Evolutionary conservation across 164 flowering plant species (phyloP).

Genomic region (Nymphaea colorata): DNA sequence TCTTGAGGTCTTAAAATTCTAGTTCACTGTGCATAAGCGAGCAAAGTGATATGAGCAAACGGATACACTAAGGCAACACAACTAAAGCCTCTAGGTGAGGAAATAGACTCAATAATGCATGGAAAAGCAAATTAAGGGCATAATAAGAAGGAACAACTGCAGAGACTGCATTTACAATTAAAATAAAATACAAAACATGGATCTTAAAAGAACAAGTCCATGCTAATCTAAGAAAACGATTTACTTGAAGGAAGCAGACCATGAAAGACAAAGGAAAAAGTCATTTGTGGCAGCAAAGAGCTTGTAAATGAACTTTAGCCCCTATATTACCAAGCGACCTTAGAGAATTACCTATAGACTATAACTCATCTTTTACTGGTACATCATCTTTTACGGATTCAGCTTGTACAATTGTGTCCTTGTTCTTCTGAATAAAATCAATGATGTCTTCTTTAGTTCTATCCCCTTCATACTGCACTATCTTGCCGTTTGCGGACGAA

Average conservation of each 20-base stretch:
- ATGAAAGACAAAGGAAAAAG: background rate
- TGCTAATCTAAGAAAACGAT: background rate
- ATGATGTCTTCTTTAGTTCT: slow-evolving; percentile 58
- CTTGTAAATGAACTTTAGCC: too few relatives aligned
- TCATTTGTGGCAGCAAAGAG: too few relatives aligned
- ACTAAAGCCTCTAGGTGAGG: too few relatives aligned
- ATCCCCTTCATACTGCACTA: slow-evolving; percentile 51
- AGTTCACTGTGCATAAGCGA: too few relatives aligned
- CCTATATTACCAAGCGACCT: background rate
- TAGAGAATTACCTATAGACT: slow-evolving; percentile 1
- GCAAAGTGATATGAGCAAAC: too few relatives aligned
- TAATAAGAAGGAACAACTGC: too few relatives aligned
- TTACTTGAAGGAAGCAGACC: background rate
- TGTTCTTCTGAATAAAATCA: slow-evolving; percentile 54
- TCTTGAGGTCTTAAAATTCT: too few relatives aligned
- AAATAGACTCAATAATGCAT: too few relatives aligned
- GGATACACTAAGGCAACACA: too few relatives aligned
- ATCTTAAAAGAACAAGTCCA: background rate
- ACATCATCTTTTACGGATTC: slow-evolving; percentile 7
- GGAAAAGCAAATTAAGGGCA: too few relatives aligned
- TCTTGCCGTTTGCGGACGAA: slow-evolving; percentile 51
- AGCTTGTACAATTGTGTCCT: slow-evolving; percentile 22
- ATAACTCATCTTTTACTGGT: slow-evolving; percentile 48
- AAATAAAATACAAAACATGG: too few relatives aligned
- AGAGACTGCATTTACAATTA: too few relatives aligned